Base-by-base conservation (phyloP, 1,139 yeast species). In the Zygosaccharomyces pseudobailii region DNA sequence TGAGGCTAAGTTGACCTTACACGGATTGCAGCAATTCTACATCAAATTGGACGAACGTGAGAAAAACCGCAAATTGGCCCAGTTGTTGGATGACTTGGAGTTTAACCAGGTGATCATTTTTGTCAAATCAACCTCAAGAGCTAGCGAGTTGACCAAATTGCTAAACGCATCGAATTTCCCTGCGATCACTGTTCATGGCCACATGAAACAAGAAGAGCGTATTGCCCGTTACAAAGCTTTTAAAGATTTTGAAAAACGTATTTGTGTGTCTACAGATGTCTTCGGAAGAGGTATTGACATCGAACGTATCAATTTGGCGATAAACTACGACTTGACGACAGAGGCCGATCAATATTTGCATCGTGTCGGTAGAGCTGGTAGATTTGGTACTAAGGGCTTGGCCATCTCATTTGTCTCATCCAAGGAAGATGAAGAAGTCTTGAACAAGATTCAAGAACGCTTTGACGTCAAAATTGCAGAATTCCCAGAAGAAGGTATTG, bases 341-440 rank as follows among this genome's bases (percentile, higher is more conserved):
- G 96, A 88, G 73, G 96, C 97, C 55, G 98, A 92, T 72, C 97
- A 92, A 73, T 92, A 92, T 73, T 81, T 92, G 69, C 98, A 92
- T 77, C 87, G 98, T 76, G 98, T 92, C 54, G 98, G 98, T 69
- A 89, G 98, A 82, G 98, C 98, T 60, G 98, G 98, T 73, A 89
- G 98, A 79, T 92, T 92, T 65, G 98, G 98, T 77, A 92, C 98
- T 69, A 92, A 92, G 76, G 98, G 98, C 74, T 82, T 92, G 63
- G 96, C 97, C 47, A 79, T 92, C 53, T 88, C 97, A 43, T 87
- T 92, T 61, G 95, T 92, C 47, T 79, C 95, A 35, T 76, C 82
- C 51, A 85, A 82, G 62, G 94, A 84, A 56, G 98, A 92, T 66
- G 89, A 88, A 70, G 88, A 85, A 73, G 87, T 90, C 45, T 79